Percentiles rank a stretch among this genome's conserved stretches.
Evolutionary conservation across 257 asterid genomes (phyloP).

Genomic region (Perilla frutescens): DNA sequence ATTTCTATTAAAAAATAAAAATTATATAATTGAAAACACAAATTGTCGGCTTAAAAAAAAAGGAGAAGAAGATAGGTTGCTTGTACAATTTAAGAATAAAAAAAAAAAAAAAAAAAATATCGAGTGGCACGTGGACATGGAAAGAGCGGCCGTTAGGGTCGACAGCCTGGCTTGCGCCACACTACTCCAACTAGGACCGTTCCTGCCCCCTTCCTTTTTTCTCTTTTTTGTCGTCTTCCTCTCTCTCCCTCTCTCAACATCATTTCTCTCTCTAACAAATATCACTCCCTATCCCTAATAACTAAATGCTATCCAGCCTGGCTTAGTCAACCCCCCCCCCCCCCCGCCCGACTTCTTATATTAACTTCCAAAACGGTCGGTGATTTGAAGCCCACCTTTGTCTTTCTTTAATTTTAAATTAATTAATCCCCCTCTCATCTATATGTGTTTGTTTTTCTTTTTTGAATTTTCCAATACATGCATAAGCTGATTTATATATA

Average conservation of each 20-base stretch:
- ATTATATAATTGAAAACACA: too few species aligned
- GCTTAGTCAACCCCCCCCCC: slow-evolving; percentile 56
- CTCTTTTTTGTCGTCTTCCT: slow-evolving; percentile 33
- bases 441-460: too few species aligned
- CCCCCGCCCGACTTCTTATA: background rate
- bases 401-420: background rate
- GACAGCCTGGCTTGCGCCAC: slow-evolving; percentile 57
- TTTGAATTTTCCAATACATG: too few species aligned
- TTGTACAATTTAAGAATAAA: too few species aligned
- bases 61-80: too few species aligned
- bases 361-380: slow-evolving; percentile 85
- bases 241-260: slow-evolving; percentile 15
- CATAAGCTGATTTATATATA: too few species aligned
- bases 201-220: slow-evolving; percentile 1
- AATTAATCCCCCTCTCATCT: too few species aligned
- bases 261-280: slow-evolving; percentile 10
- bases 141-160: slow-evolving; percentile 46
- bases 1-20: too few species aligned
- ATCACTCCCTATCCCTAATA: background rate
- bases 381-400: slow-evolving; percentile 38
- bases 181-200: slow-evolving; percentile 14
- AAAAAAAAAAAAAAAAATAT: background rate
- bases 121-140: slow-evolving; percentile 33
- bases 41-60: too few species aligned
- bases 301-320: slow-evolving; percentile 54